Conservation (phyloP, 2,329 filamentous ascomycete species). For the Lecanoromycetidae sp. region DNA sequence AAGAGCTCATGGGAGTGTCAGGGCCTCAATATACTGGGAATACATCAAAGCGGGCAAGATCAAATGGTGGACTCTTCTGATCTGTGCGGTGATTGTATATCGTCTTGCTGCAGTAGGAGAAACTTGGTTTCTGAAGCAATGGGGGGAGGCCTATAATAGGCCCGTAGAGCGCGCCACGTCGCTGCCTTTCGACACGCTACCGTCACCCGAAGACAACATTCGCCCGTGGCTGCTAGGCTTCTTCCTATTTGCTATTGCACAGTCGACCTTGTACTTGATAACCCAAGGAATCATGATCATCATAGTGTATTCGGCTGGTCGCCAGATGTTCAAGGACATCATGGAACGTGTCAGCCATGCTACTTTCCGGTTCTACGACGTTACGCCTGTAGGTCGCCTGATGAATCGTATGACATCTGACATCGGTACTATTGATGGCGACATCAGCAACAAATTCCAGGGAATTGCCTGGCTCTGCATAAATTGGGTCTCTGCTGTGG, state of each 20-base stretch:
- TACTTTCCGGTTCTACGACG: slow-evolving; percentile 82
- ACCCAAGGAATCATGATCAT: slow-evolving; percentile 57
- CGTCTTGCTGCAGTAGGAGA: slow-evolving; percentile 54
- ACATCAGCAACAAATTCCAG: slow-evolving; percentile 65
- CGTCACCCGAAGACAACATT: slow-evolving; percentile 55
- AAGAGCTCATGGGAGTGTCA: slow-evolving; percentile 61
- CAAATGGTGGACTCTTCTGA: slow-evolving; percentile 56
- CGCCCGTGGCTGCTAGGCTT: slow-evolving; percentile 64
- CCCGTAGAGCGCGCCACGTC: slow-evolving; percentile 18
- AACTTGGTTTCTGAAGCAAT: slow-evolving; percentile 73
- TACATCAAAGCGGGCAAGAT: slow-evolving; percentile 74
- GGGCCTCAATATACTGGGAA: slow-evolving; percentile 65
- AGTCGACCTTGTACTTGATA: slow-evolving; percentile 48
- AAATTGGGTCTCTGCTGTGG: slow-evolving; percentile 57
- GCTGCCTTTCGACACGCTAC: slow-evolving; percentile 42
- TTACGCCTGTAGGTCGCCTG: slow-evolving; percentile 74
- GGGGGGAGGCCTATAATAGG: slow-evolving; percentile 62
- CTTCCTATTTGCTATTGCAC: slow-evolving; percentile 49
- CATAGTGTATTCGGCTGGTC: slow-evolving; percentile 70
- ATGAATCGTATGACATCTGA: slow-evolving; percentile 91
- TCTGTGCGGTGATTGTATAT: slow-evolving; percentile 51
- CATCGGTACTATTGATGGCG: slow-evolving; percentile 77
- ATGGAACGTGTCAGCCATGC: slow-evolving; percentile 64
- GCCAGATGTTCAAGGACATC: slow-evolving; percentile 59
- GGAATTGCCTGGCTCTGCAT: slow-evolving; percentile 58